A percentile compares a stretch with the other conserved stretches of the same genome.
Conservation (phyloP, 345 rosid genomes). For the Aquilaria yunnanensis region DNA sequence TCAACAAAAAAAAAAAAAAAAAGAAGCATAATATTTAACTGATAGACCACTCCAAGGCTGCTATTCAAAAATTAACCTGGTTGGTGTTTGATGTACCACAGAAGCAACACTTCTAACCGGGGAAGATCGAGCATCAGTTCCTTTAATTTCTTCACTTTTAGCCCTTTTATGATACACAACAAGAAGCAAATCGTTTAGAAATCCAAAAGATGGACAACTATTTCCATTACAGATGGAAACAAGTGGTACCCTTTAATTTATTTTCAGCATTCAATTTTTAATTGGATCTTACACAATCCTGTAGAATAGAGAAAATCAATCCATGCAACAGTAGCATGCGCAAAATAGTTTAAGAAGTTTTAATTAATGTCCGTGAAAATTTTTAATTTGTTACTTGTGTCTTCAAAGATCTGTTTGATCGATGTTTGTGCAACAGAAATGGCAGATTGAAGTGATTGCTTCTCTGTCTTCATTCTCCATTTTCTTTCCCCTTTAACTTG, state of each 20-base stretch:
- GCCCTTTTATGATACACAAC: conserved; percentile 38
- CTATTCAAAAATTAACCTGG: conserved; percentile 31
- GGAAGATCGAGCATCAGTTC: conserved; percentile 28
- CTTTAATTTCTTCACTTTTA: conserved; percentile 30
- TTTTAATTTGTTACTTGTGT: conserved; percentile 26
- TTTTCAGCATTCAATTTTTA: conserved; percentile 27
- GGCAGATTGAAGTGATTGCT: conserved; percentile 19
- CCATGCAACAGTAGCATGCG: not conserved
- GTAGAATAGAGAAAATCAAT: not conserved
- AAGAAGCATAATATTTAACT: not conserved
- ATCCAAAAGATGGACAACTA: conserved; percentile 3
- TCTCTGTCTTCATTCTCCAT: conserved; percentile 26
- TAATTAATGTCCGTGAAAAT: not conserved
- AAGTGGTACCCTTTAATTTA: conserved; percentile 37
- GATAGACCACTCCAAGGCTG: conserved; percentile 4
- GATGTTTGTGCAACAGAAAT: conserved; percentile 16
- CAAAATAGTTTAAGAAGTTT: not conserved
- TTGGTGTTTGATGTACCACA: conserved; percentile 28
- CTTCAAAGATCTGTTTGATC: conserved; percentile 21
- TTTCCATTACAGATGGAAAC: conserved; percentile 7
- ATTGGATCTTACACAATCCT: conserved; percentile 35
- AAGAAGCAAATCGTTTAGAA: conserved; percentile 12
- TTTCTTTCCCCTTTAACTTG: conserved; percentile 21
- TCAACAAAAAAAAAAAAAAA: conserved; percentile 1
- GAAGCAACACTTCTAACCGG: conserved; percentile 31